phyloP scores from a whole-genome alignment of 495 filamentous ascomycete species.

The Copromyces sp. region DNA sequence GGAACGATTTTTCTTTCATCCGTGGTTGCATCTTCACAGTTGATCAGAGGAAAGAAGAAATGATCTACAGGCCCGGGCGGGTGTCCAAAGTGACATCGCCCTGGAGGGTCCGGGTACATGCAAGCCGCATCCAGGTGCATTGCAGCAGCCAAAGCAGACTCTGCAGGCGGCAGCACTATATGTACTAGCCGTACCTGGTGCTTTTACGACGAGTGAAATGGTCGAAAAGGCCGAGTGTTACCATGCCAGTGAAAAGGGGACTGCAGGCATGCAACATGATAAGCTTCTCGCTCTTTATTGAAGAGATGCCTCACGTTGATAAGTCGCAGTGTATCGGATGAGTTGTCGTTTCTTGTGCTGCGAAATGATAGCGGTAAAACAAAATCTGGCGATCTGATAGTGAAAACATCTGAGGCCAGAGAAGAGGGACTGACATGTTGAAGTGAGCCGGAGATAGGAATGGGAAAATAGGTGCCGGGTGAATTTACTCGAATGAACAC shows the following conservation, averaged over 20 bases:
- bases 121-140: background rate
- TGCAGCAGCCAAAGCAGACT: background rate
- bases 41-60: background rate
- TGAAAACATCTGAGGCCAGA: background rate
- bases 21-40: constrained; percentile 1
- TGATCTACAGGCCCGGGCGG: background rate
- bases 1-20: background rate
- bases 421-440: background rate
- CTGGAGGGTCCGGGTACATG: constrained; percentile 6
- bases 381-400: background rate
- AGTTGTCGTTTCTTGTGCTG: background rate
- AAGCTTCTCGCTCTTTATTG: constrained; percentile 20
- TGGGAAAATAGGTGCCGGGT: background rate
- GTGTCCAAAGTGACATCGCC: background rate
- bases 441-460: background rate
- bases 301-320: background rate
- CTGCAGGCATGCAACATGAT: constrained; percentile 13
- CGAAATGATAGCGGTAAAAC: background rate
- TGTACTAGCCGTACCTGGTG: background rate
- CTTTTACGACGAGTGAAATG: background rate
- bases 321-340: background rate
- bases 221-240: background rate
- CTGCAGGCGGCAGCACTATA: background rate
- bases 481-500: background rate
- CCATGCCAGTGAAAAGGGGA: background rate